Percentiles rank a stretch among this genome's conserved stretches.
Conservation (phyloP, 1,139 yeast species). For the Yamadazyma atlantica region DNA sequence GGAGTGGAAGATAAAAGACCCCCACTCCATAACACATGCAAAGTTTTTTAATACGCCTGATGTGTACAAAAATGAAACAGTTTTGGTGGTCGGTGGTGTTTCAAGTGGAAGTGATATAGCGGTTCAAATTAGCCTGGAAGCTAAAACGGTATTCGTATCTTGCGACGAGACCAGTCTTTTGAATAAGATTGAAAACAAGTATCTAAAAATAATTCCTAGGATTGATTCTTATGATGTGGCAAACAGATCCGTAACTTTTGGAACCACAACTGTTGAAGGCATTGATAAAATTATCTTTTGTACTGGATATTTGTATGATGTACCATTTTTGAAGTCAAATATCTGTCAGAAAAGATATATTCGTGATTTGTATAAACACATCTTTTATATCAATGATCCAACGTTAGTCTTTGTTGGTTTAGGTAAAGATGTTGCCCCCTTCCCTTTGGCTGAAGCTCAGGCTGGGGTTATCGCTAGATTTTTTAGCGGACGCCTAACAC, state of each 20-base stretch:
- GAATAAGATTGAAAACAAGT: slow-evolving; percentile 27
- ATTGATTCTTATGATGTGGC: slow-evolving; percentile 28
- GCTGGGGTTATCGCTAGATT: slow-evolving; percentile 43
- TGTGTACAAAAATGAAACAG: slow-evolving; percentile 33
- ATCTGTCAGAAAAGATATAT: slow-evolving; percentile 21
- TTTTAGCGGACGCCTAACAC: slow-evolving; percentile 35
- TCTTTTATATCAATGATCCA: slow-evolving; percentile 47
- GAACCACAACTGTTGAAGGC: slow-evolving; percentile 20
- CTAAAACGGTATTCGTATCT: slow-evolving; percentile 20
- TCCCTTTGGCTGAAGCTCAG: slow-evolving; percentile 50
- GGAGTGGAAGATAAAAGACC: slow-evolving; percentile 33
- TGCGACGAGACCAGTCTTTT: slow-evolving; percentile 35
- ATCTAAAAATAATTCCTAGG: slow-evolving; percentile 23
- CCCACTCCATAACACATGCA: slow-evolving; percentile 41
- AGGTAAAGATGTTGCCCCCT: slow-evolving; percentile 43
- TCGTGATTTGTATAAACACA: slow-evolving; percentile 38
- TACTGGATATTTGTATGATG: slow-evolving; percentile 47
- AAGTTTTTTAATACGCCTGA: slow-evolving; percentile 37
- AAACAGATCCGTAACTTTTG: slow-evolving; percentile 26
- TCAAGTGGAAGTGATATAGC: slow-evolving; percentile 53
- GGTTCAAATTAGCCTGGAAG: slow-evolving; percentile 28
- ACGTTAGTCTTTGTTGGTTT: slow-evolving; percentile 39
- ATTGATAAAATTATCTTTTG: slow-evolving; percentile 46
- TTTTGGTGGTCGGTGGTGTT: slow-evolving; percentile 39
- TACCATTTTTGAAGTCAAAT: slow-evolving; percentile 35